Base-by-base conservation (phyloP, 805 yeast genomes). In the Ogataea philodendri region DNA sequence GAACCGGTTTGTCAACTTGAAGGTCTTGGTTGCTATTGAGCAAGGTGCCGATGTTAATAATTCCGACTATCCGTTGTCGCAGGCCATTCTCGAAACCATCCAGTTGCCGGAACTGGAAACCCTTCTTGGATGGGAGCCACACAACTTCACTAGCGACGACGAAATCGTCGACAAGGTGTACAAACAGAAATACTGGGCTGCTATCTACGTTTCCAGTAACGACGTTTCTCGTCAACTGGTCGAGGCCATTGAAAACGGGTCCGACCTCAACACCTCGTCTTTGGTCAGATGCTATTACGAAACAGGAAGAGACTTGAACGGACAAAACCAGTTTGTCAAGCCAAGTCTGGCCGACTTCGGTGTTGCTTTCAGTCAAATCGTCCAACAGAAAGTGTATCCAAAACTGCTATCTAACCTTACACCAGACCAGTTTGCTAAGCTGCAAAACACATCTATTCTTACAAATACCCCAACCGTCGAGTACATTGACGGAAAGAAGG, bases 131-230 rank as follows among this genome's bases (percentile, higher is more conserved):
- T 70, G 77, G 76, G 44, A 45, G 5, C 35, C 68, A 15, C 52
- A 42, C 31, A 52, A 63, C n/a, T 39, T 30, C 31, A 41, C 49
- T 21, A 30, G 32, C 4, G 60, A 55, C 21, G 65, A 64, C 4
- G 71, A 72, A 44, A 52, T 79, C 14, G 22, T 55, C 25, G 47
- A 67, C 21, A 59, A 60, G 35, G 68, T 83, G 3, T 76, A 72
- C 47, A 71, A 70, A 34, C 74, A 78, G 55, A 49, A 70, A 11
- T 80, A 69, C 49, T 84, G 90, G 93, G 69, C 73, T 15, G 72
- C 81, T 0, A 60, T 81, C 22, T 72, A 76, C 43, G 73, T 82
- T 21, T 49, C 54, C 14, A 57, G 67, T 9, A 69, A 74, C 48
- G 28, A 49, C 30, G 51, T 43, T 6, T 75, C 82, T 1, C 65